A percentile compares a stretch with the other conserved stretches of the same genome.
Conservation (phyloP, 2,329 filamentous ascomycete genomes). For the Hypoxylon sp. region DNA sequence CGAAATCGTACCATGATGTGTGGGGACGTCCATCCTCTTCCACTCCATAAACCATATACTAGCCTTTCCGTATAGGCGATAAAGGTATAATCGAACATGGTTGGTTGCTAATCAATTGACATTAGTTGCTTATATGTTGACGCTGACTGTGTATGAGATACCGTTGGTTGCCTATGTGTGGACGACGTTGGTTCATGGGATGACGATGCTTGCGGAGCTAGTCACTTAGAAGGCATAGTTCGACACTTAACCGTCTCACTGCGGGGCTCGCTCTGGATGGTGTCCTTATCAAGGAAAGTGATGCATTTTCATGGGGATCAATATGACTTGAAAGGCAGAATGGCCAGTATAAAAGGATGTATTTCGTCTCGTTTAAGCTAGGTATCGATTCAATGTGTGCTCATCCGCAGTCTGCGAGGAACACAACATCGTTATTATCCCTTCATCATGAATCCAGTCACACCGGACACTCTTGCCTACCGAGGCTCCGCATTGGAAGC, state of each 20-base stretch:
- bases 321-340: neutral
- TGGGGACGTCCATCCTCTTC: neutral
- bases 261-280: neutral
- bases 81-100: neutral
- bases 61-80: neutral
- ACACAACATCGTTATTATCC: neutral
- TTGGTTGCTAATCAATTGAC: neutral
- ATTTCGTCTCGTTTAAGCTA: neutral
- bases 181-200: neutral
- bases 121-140: neutral
- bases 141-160: neutral
- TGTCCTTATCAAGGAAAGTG: neutral
- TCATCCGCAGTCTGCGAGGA: neutral
- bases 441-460: conserved; percentile 2
- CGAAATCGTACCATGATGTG: too few relatives aligned
- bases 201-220: neutral
- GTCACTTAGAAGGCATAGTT: neutral
- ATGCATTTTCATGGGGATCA: neutral
- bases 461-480: neutral
- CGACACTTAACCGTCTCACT: neutral
- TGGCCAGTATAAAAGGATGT: neutral
- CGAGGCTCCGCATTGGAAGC: neutral
- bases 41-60: neutral
- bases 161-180: neutral
- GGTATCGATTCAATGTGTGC: neutral